These are phyloP conservation scores for Vaccinium corymbosum DNA, from an alignment of 148 eudicot species.

Conservation along the genomic window DNA sequence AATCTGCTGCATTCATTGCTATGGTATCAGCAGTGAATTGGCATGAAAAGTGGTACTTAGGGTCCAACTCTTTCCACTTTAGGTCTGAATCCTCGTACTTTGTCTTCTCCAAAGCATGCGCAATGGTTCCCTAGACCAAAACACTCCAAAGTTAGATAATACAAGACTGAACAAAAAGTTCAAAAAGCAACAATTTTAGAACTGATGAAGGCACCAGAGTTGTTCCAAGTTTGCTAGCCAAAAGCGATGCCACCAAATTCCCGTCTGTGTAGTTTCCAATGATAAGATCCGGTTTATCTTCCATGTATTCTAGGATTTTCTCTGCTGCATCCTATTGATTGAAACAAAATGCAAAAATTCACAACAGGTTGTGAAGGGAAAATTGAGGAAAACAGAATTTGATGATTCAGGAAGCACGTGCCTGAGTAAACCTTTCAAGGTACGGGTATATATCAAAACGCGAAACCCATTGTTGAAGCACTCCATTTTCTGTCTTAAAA, in stretches of 20 bases:
- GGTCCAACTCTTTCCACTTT: conserved; percentile 75
- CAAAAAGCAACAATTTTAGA: background rate
- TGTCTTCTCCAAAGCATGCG: conserved; percentile 96
- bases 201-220: conserved; percentile 45
- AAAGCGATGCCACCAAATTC: conserved; percentile 81
- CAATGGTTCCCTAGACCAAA: conserved; percentile 69
- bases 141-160: background rate
- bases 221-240: conserved; percentile 86
- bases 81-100: conserved; percentile 96
- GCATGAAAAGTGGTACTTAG: conserved; percentile 90
- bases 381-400: background rate
- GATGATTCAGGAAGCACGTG: conserved; percentile 22
- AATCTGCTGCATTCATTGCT: conserved; percentile 93
- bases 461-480: conserved; percentile 78
- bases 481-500: conserved; percentile 67
- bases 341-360: background rate
- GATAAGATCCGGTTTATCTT: conserved; percentile 86
- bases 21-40: conserved; percentile 90
- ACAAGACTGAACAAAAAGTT: background rate
- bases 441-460: conserved; percentile 92
- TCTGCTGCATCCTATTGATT: conserved; percentile 65
- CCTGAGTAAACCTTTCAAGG: conserved; percentile 80
- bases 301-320: conserved; percentile 67
- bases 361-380: background rate
- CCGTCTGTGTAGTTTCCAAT: conserved; percentile 96